These are phyloP conservation scores for Melanomma pulvis-pyrius DNA, from an alignment of 495 filamentous ascomycete species.

Conservation along the genomic window DNA sequence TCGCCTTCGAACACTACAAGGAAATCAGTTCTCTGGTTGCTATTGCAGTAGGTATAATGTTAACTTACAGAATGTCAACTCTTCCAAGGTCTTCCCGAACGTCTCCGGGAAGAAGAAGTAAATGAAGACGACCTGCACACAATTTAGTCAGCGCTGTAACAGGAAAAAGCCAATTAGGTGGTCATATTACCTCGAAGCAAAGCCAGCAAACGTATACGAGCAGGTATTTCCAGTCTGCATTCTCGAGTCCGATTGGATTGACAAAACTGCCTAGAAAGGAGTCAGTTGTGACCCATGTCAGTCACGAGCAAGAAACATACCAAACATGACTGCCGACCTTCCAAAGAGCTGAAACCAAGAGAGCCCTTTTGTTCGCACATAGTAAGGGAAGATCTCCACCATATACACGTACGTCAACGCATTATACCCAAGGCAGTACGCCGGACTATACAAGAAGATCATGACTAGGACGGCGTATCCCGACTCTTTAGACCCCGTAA, in stretches of 20 bases:
- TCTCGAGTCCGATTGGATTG: constrained; percentile 62
- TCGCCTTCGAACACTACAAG: constrained; percentile 22
- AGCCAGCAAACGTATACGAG: constrained; percentile 65
- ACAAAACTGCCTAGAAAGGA: constrained; percentile 57
- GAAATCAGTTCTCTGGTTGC: not conserved
- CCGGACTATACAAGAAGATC: constrained; percentile 64
- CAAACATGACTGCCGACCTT: constrained; percentile 44
- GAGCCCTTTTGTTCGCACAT: constrained; percentile 50
- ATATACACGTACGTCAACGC: constrained; percentile 61
- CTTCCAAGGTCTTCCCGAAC: constrained; percentile 60
- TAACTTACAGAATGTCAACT: constrained; percentile 56
- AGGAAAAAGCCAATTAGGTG: not conserved
- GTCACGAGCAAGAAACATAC: not conserved
- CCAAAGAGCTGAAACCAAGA: constrained; percentile 30
- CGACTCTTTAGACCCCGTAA: constrained; percentile 41
- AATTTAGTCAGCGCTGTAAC: not conserved
- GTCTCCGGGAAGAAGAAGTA: constrained; percentile 69
- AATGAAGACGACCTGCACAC: constrained; percentile 51
- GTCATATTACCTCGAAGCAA: constrained; percentile 48
- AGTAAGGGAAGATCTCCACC: constrained; percentile 49
- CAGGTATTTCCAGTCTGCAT: constrained; percentile 64
- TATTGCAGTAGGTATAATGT: not conserved
- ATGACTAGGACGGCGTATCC: constrained; percentile 57
- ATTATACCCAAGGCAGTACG: constrained; percentile 68
- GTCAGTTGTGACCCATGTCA: constrained; percentile 44